Conservation (phyloP, 805 yeast genomes). For the Wickerhamomyces queroliae region DNA sequence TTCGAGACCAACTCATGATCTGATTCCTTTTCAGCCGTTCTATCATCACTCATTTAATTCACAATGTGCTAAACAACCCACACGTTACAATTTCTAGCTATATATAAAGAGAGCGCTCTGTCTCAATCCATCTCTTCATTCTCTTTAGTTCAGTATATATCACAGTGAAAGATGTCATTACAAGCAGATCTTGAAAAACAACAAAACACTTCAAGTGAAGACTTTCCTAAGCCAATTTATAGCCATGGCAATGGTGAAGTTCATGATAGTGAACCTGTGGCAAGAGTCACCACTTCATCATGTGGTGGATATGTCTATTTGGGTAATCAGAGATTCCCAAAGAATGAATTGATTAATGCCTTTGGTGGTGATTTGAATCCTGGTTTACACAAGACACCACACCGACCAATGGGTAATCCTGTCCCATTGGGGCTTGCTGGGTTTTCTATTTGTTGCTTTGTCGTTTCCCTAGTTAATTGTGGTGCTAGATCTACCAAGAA, state of each 20-base stretch:
- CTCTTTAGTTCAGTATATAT: no score
- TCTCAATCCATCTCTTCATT: not conserved
- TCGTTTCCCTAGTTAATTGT: constrained; percentile 55
- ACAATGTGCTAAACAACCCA: no score
- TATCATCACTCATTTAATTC: no score
- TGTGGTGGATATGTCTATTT: constrained; percentile 32
- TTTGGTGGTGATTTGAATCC: constrained; percentile 54
- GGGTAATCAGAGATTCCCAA: constrained; percentile 37
- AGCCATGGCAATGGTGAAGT: not conserved
- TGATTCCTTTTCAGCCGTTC: no score
- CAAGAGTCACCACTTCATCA: constrained; percentile 20
- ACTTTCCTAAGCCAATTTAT: constrained; percentile 7
- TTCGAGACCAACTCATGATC: no score
- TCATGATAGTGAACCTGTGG: constrained; percentile 8
- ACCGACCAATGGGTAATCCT: constrained; percentile 61
- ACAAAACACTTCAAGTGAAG: constrained; percentile 12
- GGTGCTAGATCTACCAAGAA: constrained; percentile 64
- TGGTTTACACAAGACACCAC: constrained; percentile 38
- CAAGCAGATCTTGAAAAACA: not conserved
- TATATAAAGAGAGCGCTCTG: no score
- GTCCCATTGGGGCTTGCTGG: constrained; percentile 72
- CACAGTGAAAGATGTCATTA: not conserved
- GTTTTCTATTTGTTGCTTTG: constrained; percentile 53
- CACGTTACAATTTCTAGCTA: no score
- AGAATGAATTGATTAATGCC: constrained; percentile 53